Evolutionary conservation across 805 yeast species (phyloP), one percentile per base, ranked within the genome.

Genomic region (Torulaspora franciscae): DNA sequence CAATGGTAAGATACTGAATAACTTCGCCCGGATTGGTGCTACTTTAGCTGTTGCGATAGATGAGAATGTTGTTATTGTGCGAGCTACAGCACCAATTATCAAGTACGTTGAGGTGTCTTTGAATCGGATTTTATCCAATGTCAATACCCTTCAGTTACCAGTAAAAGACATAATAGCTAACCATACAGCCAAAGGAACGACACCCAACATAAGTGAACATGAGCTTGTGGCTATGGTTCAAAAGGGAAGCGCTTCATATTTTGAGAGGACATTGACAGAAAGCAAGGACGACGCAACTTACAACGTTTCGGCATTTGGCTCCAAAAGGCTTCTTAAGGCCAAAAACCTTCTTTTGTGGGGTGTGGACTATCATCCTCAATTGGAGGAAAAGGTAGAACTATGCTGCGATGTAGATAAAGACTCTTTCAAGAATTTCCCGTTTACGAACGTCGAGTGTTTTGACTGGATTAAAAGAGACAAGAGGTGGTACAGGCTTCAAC

Each of bases 1-100:
- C 38, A 62, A 61, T 43, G 66, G 67, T 42, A 63, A 58, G 52
- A 58, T 63, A 14, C 44, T 63, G 13, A 55, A 60, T 30, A 63
- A 63, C 45, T 52, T 63, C 29, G 54, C 64, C 3, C 50, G 62
- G 14, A 48, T 63, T 23, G 62, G 64, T n/a, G 63, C 59, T 2
- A 54, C 57, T 2, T 44, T 58, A 15, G 61, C 60, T 6, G 61
- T 57, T 6, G 56, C 58, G 2, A 37, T 58, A 11, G 57, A 57
- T 41, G 63, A 58, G 46, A 58, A 57, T 45, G 52, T 56, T 23
- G 50, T 58, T 15, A 56, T 58, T 34, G 57, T 58, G 9, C 51
- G 58, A 8, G 57, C 57, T 3, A 53, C 62, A 4, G 46, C 48
- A 4, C 34, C 59, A 1, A 51, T 59, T 13, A 50, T 61, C 13